Evolutionary conservation across 2,329 filamentous ascomycete species (phyloP), one percentile per base, ranked within the genome.

Genomic region (Lecanosticta acicola): DNA sequence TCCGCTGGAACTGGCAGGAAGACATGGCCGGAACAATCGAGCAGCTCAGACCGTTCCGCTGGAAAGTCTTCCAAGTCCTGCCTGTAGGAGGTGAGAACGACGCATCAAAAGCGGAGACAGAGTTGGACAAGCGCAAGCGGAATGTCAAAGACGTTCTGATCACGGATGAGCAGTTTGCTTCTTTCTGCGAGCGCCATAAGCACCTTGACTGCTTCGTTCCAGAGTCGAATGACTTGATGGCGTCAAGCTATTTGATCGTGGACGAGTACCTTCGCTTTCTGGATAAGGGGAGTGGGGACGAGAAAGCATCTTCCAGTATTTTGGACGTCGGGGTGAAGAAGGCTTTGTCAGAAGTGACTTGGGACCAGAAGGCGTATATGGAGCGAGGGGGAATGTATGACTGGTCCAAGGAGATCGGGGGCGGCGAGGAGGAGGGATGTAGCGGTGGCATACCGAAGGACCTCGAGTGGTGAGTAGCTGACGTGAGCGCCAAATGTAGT

Each of bases 1-100:
- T 69, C 55, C 61, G 53, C 2, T 60, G 70, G 40, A 79, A 79
- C 52, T 72, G 63, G 59, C 42, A 70, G 2, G 76, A 80, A 57
- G 71, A 65, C 38, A 66, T 66, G 64, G 48, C 41, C 5, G 32
- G 42, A 1, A 42, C 40, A 3, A 66, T 79, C 5, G 45, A 54
- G 11, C 34, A 53, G 32, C 59, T 79, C 9, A 56, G 59, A 3
- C 75, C 75, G 2, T 76, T 75, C 48, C 69, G 76, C 0, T 79
- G 75, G 76, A 79, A 78, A 56, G 69, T 66, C 20, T 80, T 80
- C 56, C 76, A 79, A 54, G 69, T 71, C 3, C 64, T 80, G n/a
- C 65, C 73, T 4, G 73, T 79, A 2, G 65, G 61, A 11, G 75
- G 73, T 1, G 75, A 79, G 59, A 79, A 79, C 53, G 75, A 77